Evolutionary conservation across 2,329 filamentous ascomycete species (phyloP), one percentile per base, ranked within the genome.

Genomic region (Macrophomina tecta): DNA sequence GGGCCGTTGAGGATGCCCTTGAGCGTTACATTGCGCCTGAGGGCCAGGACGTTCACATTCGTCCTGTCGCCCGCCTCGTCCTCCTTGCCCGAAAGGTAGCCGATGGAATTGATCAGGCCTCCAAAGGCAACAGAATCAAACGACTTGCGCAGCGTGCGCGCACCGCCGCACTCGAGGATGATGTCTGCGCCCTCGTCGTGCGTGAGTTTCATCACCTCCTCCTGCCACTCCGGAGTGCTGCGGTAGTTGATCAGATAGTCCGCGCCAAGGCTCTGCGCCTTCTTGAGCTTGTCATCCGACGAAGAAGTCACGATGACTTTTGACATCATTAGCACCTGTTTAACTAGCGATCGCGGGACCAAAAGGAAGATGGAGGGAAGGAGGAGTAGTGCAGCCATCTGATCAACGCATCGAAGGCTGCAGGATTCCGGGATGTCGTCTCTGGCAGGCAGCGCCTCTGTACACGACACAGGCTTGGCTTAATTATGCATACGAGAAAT

Each of bases 1-100:
- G 89, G 87, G 0, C 89, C 89, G 73, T 90, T 90, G 34, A 90
- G 71, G 6, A 90, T 84, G 0, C 89, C 84, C 73, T 85, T 86
- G 7, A 87, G 72, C 1, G 84, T 86, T 1, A 86, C 82, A 49
- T 82, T 86, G 28, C 82, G 77, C 68, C 79, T 77, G 52, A 86
- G 70, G 2, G 83, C 81, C 18, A 86, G 77, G 34, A 90, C 77
- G 70, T 90, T 90, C 14, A 88, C 84, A 69, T 89, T 89, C 7
- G 85, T 79, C 52, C 85, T 75, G 74, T 87, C 85, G 0, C 81
- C 84, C 4, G 78, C 75, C 0, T 80, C 81, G 70, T 90, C 87
- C 68, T 86, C 79, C 74, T 90, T 87, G 42, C 81, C 82, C 0
- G 79, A 81, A 0, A 83, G 70, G 64, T 85, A 81, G 1, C 79